These are phyloP conservation scores for Fusarium sp. DNA, from an alignment of 2,329 filamentous ascomycete species.

Conservation along the genomic window DNA sequence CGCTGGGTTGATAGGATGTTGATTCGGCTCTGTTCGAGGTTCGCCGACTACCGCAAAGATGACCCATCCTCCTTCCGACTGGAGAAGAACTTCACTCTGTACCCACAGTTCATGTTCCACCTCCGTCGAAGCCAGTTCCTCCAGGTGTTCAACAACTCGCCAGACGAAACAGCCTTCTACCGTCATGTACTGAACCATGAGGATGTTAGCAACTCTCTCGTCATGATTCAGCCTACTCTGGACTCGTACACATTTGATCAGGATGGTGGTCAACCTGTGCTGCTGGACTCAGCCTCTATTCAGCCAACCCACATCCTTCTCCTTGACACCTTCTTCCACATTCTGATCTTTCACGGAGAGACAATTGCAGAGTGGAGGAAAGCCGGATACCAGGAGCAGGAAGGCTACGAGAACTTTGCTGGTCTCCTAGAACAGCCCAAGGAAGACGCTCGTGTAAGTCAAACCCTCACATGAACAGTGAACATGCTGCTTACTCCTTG, in stretches of 20 bases:
- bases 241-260: conserved; percentile 98
- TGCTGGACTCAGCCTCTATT: conserved; percentile 96
- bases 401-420: conserved; percentile 97
- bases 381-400: conserved; percentile 96
- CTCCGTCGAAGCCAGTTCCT: conserved; percentile 96
- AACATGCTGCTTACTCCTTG: conserved; percentile 39
- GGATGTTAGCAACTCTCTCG: conserved; percentile 93
- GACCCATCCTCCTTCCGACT: conserved; percentile 96
- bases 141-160: conserved; percentile 99
- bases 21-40: conserved; percentile 93
- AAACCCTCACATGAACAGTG: background rate
- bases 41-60: conserved; percentile 98
- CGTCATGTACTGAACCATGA: conserved; percentile 97
- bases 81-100: conserved; percentile 99
- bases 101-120: conserved; percentile 99
- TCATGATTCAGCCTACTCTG: conserved; percentile 98
- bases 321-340: conserved; percentile 99
- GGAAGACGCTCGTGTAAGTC: conserved; percentile 89
- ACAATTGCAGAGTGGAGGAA: conserved; percentile 98
- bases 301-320: conserved; percentile 93
- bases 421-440: conserved; percentile 90
- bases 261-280: conserved; percentile 90
- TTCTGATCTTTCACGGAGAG: conserved; percentile 98
- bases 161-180: conserved; percentile 99
- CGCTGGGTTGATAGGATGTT: conserved; percentile 99